Evolutionary conservation across 345 rosid species (phyloP).

Genomic region (Syzygium aromaticum): DNA sequence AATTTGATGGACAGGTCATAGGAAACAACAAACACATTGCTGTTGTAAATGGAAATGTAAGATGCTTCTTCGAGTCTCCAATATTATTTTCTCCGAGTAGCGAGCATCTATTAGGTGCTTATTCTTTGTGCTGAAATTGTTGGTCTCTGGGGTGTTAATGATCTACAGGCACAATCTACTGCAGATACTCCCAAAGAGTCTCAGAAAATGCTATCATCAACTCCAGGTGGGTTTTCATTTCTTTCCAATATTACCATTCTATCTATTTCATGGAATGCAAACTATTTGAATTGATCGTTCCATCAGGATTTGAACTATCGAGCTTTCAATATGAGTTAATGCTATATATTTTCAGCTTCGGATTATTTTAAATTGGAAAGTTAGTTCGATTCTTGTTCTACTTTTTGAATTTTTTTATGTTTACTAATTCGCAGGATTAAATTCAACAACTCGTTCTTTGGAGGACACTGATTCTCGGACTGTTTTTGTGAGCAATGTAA

Average conservation of each 20-base stretch:
- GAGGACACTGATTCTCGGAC: constrained; percentile 91
- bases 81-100: background rate
- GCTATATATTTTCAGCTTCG: background rate
- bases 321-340: background rate
- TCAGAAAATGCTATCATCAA: constrained; percentile 27
- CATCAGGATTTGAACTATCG: background rate
- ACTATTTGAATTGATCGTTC: background rate
- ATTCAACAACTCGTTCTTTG: constrained; percentile 41
- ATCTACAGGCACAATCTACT: constrained; percentile 41
- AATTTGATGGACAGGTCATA: constrained; percentile 22
- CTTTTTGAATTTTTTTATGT: background rate
- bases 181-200: constrained; percentile 22
- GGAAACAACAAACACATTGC: constrained; percentile 23
- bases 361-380: background rate
- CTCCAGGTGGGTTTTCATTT: constrained; percentile 44
- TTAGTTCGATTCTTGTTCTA: background rate
- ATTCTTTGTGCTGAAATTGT: constrained; percentile 1
- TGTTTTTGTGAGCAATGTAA: constrained; percentile 87
- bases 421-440: background rate
- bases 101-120: background rate
- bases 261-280: background rate
- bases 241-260: background rate
- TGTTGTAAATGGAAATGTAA: constrained; percentile 62
- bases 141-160: constrained; percentile 4
- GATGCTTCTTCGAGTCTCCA: constrained; percentile 6